Evolutionary conservation across 768 basidiomycete genomes (phyloP).

Genomic region (Cyathus striatus): DNA sequence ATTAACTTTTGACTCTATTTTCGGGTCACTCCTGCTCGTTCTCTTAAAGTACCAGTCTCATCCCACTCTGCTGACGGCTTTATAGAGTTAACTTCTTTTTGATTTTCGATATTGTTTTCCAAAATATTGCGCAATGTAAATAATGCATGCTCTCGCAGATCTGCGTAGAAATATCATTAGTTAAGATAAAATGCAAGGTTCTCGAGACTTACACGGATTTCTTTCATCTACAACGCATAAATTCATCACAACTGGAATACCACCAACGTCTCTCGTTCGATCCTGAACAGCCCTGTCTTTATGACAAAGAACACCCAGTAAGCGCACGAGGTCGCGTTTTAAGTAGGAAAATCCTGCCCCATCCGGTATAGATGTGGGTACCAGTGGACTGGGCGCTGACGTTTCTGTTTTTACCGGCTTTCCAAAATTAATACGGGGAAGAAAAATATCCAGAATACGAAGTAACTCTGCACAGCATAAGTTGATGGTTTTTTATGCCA

Average conservation of each 20-base stretch:
- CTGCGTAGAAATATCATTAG: slow-evolving; percentile 31
- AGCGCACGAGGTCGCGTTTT: slow-evolving; percentile 85
- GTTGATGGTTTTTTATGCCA: slow-evolving; percentile 1
- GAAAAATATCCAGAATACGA: slow-evolving; percentile 69
- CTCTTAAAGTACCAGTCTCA: slow-evolving; percentile 46
- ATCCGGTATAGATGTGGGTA: slow-evolving; percentile 25
- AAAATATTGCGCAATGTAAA: slow-evolving; percentile 79
- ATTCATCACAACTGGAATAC: slow-evolving; percentile 80
- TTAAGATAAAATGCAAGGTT: slow-evolving; percentile 7
- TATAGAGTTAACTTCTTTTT: slow-evolving; percentile 71
- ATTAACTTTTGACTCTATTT: too few relatives aligned
- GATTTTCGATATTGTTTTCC: slow-evolving; percentile 72
- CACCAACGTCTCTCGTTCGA: slow-evolving; percentile 61
- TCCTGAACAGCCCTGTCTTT: slow-evolving; percentile 67
- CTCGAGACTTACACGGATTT: slow-evolving; percentile 76
- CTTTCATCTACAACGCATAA: slow-evolving; percentile 87
- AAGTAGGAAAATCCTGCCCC: slow-evolving; percentile 72
- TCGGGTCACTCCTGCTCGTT: slow-evolving; percentile 26
- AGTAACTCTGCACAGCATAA: slow-evolving; percentile 52
- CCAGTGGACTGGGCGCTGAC: slow-evolving; percentile 17
- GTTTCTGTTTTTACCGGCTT: slow-evolving; percentile 40
- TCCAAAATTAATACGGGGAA: slow-evolving; percentile 82
- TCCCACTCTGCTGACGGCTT: slow-evolving; percentile 58
- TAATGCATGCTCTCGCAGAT: slow-evolving; percentile 89
- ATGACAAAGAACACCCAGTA: slow-evolving; percentile 76